Evolutionary conservation across 2,329 filamentous ascomycete species (phyloP).

Genomic region (Aureobasidium sp.): DNA sequence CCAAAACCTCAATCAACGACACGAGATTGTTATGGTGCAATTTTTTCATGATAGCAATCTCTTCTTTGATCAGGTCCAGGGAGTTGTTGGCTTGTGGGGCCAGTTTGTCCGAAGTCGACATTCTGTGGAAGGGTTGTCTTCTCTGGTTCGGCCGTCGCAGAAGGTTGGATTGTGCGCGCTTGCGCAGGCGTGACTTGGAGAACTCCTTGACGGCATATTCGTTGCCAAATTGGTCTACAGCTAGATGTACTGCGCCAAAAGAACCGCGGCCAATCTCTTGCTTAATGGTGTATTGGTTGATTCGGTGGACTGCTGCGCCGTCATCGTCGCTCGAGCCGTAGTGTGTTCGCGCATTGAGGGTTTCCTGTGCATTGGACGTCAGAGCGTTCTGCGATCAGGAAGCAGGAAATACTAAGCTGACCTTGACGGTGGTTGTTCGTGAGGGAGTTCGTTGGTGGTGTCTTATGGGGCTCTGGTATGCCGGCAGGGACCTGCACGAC

Average conservation of each 20-base stretch:
- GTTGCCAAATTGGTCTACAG: conserved; percentile 79
- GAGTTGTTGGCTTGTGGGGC: conserved; percentile 58
- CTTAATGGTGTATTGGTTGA: conserved; percentile 92
- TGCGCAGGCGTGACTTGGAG: conserved; percentile 83
- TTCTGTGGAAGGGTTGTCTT: conserved; percentile 54
- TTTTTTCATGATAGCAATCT: conserved; percentile 99
- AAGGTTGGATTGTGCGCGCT: conserved; percentile 83
- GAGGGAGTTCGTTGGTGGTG: conserved; percentile 58
- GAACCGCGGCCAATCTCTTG: conserved; percentile 96
- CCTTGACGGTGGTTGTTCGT: conserved; percentile 56
- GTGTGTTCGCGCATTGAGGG: conserved; percentile 79
- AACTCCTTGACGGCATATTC: conserved; percentile 99
- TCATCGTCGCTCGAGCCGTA: conserved; percentile 81
- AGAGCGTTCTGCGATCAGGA: background rate
- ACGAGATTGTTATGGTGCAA: conserved; percentile 93
- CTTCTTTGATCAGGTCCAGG: conserved; percentile 82
- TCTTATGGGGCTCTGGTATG: conserved; percentile 56
- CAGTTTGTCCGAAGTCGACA: conserved; percentile 47
- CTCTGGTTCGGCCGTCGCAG: conserved; percentile 57
- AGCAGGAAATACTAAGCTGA: conserved; percentile 25
- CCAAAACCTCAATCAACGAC: conserved; percentile 83
- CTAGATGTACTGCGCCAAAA: conserved; percentile 87
- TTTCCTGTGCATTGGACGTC: conserved; percentile 55
- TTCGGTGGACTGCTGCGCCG: conserved; percentile 70
- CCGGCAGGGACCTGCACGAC: conserved; percentile 46